Conservation (phyloP, 2,329 filamentous ascomycete species). For the Xylariaceae sp. region DNA sequence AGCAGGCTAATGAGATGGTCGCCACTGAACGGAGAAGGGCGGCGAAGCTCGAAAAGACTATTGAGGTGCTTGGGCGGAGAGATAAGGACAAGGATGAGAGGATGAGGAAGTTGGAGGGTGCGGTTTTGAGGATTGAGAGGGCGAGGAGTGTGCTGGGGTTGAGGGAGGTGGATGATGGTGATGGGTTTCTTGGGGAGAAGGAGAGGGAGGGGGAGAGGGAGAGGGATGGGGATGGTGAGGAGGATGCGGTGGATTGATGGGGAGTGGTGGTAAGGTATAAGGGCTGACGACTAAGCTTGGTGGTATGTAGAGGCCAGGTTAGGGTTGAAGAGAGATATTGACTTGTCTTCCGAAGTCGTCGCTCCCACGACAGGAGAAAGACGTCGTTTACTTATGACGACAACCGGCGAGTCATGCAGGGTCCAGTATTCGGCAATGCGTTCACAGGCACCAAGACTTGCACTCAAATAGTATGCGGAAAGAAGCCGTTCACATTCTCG, state of each 20-base stretch:
- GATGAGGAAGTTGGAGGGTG: conserved; percentile 67
- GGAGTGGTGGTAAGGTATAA: neutral
- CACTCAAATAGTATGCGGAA: no score
- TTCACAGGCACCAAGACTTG: no score
- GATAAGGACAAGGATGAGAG: conserved; percentile 66
- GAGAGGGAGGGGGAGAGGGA: neutral
- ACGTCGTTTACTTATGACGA: no score
- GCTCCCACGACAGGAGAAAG: no score
- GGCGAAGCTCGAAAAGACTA: conserved; percentile 66
- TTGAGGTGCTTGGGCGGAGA: conserved; percentile 64
- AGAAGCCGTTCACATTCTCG: no score
- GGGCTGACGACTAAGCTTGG: neutral
- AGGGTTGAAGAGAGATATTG: neutral
- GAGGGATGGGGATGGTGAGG: conserved; percentile 9
- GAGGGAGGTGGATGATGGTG: neutral
- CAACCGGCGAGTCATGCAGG: no score
- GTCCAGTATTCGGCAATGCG: no score
- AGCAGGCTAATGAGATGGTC: conserved; percentile 86
- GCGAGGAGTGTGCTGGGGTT: conserved; percentile 58
- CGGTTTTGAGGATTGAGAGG: conserved; percentile 66
- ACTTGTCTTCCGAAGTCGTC: no score
- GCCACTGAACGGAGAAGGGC: conserved; percentile 68
- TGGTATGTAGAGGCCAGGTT: no score
- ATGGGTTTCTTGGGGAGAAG: neutral
- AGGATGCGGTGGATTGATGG: neutral